Conservation (phyloP, 192 early-diverging fungal genomes). For the Coemansia asiatica region DNA sequence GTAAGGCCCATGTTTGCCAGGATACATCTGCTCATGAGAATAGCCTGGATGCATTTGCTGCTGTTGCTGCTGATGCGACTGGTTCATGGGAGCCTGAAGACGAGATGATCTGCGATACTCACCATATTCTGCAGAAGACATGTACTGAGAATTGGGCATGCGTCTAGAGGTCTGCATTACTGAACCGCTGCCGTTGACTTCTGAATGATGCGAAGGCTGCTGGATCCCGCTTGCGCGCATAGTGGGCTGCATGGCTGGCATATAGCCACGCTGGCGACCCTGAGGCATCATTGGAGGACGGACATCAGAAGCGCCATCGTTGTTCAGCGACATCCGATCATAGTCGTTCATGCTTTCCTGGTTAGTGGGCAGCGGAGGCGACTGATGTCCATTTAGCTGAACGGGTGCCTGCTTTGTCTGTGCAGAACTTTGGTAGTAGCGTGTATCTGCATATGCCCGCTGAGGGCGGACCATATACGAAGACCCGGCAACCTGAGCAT, state of each 20-base stretch:
- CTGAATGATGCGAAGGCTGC: conserved; percentile 5
- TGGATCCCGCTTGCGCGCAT: not conserved
- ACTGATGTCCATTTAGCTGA: not conserved
- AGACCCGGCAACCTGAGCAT: not conserved
- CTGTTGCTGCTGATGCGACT: conserved; percentile 4
- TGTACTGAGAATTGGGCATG: conserved; percentile 3
- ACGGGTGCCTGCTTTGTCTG: not conserved
- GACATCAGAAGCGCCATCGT: not conserved
- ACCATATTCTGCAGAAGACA: not conserved
- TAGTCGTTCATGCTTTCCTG: not conserved
- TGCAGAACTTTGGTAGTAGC: not conserved
- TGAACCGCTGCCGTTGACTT: not conserved
- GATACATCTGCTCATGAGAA: conserved; percentile 7
- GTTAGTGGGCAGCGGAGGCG: not conserved
- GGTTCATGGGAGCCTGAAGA: not conserved
- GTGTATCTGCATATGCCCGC: conserved; percentile 4
- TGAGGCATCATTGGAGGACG: not conserved
- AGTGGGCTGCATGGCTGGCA: not conserved
- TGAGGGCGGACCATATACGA: conserved; percentile 1
- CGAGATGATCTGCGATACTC: conserved; percentile 4
- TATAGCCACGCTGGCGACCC: not conserved
- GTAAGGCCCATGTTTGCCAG: conserved; percentile 1
- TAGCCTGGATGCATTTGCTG: not conserved
- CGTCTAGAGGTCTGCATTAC: conserved; percentile 2
- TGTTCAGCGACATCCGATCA: conserved; percentile 1